A percentile compares a stretch with the other conserved stretches of the same genome.
These are phyloP conservation scores for Ganoderma meredithae DNA, from an alignment of 1,284 basidiomycete genomes.

Conservation along the genomic window DNA sequence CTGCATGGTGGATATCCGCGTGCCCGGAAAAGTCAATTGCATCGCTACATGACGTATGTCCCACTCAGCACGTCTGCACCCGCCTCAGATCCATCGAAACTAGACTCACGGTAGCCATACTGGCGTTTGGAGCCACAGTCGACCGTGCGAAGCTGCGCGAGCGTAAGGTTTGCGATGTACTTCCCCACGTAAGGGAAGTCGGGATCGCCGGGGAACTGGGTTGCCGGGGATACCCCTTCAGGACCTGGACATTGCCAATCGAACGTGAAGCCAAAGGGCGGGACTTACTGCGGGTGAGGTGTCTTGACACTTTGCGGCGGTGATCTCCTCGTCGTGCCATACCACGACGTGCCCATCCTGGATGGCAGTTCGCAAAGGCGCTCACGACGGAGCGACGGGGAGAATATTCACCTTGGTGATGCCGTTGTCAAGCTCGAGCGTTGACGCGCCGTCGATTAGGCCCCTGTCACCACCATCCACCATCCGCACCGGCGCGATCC, in stretches of 20 bases:
- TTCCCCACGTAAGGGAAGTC: conserved; percentile 78
- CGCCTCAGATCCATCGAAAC: conserved; percentile 2
- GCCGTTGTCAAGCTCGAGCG: conserved; percentile 81
- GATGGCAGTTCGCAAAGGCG: conserved; percentile 19
- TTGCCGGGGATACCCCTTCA: conserved; percentile 9
- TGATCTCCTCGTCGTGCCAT: conserved; percentile 80
- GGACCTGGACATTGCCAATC: too few relatives aligned
- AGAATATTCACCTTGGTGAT: conserved; percentile 62
- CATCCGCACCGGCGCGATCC: not conserved
- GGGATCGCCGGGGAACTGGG: conserved; percentile 60
- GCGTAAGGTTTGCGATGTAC: conserved; percentile 76
- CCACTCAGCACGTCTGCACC: conserved; percentile 3
- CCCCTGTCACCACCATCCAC: conserved; percentile 51
- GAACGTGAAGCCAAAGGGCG: too few relatives aligned
- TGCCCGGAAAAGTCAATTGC: conserved; percentile 70
- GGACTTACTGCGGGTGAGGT: conserved; percentile 63
- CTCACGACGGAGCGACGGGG: conserved; percentile 8
- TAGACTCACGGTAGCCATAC: conserved; percentile 62
- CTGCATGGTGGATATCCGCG: conserved; percentile 73
- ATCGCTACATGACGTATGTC: conserved; percentile 49
- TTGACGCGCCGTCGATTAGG: conserved; percentile 75
- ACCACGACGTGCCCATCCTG: conserved; percentile 79
- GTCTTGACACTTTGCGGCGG: conserved; percentile 69
- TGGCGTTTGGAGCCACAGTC: conserved; percentile 81
- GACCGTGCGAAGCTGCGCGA: conserved; percentile 78